phyloP scores from a whole-genome alignment of 148 eudicot species.

The Mesembryanthemum crystallinum region DNA sequence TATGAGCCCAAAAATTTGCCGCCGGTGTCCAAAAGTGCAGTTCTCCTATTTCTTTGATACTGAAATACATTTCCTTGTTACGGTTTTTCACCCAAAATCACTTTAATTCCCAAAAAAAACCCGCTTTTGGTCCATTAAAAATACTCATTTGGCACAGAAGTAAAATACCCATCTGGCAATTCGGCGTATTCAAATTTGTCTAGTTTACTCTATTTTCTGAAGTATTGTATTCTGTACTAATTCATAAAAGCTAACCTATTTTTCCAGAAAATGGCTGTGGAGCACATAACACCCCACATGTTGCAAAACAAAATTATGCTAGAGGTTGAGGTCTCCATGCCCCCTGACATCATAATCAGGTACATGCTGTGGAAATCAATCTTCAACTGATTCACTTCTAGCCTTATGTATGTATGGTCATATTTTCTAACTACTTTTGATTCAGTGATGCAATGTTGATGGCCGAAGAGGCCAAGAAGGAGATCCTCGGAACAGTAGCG shows the following conservation, averaged over 20 bases:
- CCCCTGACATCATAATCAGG: conserved; percentile 59
- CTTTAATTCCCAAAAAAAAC: no score
- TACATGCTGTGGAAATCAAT: conserved; percentile 18
- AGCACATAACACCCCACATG: conserved; percentile 65
- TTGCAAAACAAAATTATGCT: conserved; percentile 69
- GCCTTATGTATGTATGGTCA: neutral
- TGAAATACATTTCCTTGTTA: no score
- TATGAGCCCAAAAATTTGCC: no score
- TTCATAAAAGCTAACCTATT: neutral
- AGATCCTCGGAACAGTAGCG: conserved; percentile 41
- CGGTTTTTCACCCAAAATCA: no score
- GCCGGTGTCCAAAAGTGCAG: no score
- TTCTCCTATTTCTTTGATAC: no score
- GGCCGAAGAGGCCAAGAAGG: conserved; percentile 70
- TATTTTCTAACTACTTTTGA: neutral
- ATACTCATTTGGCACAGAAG: no score
- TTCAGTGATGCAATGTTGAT: conserved; percentile 65
- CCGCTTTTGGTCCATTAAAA: no score
- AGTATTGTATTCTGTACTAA: neutral
- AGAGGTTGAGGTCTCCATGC: conserved; percentile 91
- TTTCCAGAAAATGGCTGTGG: conserved; percentile 63
- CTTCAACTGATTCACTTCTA: neutral
- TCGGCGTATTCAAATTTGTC: no score
- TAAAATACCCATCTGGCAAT: no score
- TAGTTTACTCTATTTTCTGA: no score